phyloP scores from a whole-genome alignment of 2,329 filamentous ascomycete species.

The Cadophora malorum region DNA sequence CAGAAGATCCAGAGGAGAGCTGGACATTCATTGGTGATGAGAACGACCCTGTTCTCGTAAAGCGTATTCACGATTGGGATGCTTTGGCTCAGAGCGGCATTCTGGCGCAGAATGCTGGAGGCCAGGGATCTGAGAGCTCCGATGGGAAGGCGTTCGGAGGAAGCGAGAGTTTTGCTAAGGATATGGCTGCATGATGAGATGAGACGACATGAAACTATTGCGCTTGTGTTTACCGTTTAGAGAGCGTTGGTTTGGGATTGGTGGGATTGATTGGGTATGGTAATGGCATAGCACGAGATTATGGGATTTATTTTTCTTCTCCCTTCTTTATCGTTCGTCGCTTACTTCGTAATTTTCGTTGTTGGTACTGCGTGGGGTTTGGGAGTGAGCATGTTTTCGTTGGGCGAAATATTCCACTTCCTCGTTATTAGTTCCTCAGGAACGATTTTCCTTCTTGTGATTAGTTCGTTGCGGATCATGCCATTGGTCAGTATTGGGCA shows the following conservation, averaged over 20 bases:
- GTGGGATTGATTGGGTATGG: slow-evolving; percentile 9
- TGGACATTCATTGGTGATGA: slow-evolving; percentile 84
- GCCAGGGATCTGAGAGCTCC: slow-evolving; percentile 25
- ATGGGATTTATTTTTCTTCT: not conserved
- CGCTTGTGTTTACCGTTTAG: slow-evolving; percentile 1
- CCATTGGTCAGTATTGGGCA: too few species aligned
- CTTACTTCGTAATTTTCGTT: too few species aligned
- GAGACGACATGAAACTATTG: not conserved
- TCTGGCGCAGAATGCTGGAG: slow-evolving; percentile 19
- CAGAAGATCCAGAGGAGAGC: slow-evolving; percentile 74
- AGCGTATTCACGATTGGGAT: slow-evolving; percentile 45
- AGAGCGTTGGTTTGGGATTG: slow-evolving; percentile 12
- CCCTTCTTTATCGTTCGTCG: not conserved
- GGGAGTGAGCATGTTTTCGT: not conserved
- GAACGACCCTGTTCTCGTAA: slow-evolving; percentile 43
- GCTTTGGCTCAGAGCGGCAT: slow-evolving; percentile 39
- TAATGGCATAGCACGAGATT: slow-evolving; percentile 19
- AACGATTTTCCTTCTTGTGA: too few species aligned
- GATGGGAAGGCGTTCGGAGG: slow-evolving; percentile 30
- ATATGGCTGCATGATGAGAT: slow-evolving; percentile 17
- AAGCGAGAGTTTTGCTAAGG: slow-evolving; percentile 17
- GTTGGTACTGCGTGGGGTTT: too few species aligned
- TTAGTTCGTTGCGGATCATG: too few species aligned
- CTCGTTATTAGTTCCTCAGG: not conserved
- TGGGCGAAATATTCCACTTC: not conserved